Evolutionary conservation across 257 asterid species (phyloP).

Genomic region (Striga asiatica): DNA sequence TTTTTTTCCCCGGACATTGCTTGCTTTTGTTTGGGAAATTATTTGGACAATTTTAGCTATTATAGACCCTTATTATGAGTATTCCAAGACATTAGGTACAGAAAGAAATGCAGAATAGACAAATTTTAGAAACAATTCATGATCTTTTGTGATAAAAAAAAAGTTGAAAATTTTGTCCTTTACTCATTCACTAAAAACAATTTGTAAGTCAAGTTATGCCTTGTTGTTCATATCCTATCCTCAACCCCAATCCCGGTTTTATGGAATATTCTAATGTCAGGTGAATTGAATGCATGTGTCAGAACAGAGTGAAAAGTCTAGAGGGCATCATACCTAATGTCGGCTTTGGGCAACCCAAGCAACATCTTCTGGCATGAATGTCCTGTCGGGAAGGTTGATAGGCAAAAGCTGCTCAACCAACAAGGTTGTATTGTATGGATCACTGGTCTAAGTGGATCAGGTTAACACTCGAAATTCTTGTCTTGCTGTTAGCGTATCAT

Average conservation of each 20-base stretch:
- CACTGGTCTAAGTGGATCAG: slow-evolving; percentile 98
- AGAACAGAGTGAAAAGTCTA: slow-evolving; percentile 26
- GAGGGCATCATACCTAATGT: slow-evolving; percentile 30
- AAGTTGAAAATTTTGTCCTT: neutral
- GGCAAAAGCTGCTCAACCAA: slow-evolving; percentile 77
- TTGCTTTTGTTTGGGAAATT: neutral
- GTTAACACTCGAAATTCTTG: slow-evolving; percentile 18
- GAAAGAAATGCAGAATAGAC: neutral
- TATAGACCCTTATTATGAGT: neutral
- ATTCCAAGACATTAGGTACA: neutral
- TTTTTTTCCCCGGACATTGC: neutral
- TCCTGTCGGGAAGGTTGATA: slow-evolving; percentile 63
- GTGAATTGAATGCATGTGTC: slow-evolving; percentile 13
- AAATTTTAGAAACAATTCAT: neutral
- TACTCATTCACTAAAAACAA: no score
- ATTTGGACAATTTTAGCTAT: neutral
- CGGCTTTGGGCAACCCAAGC: slow-evolving; percentile 62
- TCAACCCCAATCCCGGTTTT: neutral
- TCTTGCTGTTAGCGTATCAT: neutral
- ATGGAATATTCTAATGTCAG: neutral
- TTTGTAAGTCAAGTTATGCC: neutral
- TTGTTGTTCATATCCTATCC: neutral
- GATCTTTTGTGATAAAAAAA: neutral
- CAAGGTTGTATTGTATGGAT: slow-evolving; percentile 96
- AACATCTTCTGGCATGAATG: slow-evolving; percentile 93